Conservation (phyloP, 305 asterid genomes). For the Fraxinus ornus region DNA sequence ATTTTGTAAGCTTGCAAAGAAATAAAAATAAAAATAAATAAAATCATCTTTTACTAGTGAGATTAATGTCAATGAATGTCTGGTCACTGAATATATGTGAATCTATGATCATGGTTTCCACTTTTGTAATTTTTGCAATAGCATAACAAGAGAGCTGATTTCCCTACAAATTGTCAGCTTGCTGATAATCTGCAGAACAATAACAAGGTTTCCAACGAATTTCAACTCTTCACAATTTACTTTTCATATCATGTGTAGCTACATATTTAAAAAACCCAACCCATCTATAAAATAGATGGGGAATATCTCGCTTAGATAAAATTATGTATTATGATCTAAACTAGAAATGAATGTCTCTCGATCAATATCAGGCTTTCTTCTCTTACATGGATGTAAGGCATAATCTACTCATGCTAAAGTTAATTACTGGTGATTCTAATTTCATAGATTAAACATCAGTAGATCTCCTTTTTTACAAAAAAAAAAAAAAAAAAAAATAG, state of each 20-base stretch:
- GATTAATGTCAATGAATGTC: neutral
- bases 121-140: neutral
- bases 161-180: neutral
- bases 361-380: neutral
- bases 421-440: neutral
- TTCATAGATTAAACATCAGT: neutral
- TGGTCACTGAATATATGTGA: neutral
- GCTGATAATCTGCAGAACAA: neutral
- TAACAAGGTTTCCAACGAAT: neutral
- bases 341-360: no score
- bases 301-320: no score
- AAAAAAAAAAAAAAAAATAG: neutral
- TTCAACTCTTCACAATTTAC: neutral
- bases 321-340: no score
- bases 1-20: neutral
- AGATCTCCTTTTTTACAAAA: neutral
- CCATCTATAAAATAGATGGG: no score
- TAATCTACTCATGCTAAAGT: neutral
- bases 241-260: neutral
- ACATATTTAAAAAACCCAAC: neutral
- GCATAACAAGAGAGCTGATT: neutral
- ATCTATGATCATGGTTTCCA: neutral
- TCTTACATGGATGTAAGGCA: neutral
- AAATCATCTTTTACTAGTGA: neutral
- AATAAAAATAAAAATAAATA: neutral